Percentiles rank a stretch among this genome's conserved stretches.
phyloP scores from a whole-genome alignment of 176 grass and related monocot species.

The Avena eriantha region DNA sequence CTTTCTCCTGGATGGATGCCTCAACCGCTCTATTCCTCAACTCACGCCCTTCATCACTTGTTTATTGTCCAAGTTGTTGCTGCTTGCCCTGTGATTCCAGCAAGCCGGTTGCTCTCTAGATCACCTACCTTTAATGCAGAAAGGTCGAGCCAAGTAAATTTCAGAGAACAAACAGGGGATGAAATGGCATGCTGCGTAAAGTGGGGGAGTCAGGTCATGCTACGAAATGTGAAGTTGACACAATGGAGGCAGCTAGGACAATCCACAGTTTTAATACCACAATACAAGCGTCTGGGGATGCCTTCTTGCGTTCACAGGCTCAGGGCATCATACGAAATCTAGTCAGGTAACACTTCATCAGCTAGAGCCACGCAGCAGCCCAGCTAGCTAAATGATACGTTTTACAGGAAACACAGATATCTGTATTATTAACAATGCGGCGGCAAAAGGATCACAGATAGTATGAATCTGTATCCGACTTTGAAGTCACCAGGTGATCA shows the following conservation, averaged over 20 bases:
- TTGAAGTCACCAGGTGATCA: not conserved
- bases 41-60: no score
- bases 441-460: conserved; percentile 7
- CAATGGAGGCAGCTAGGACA: not conserved
- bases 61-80: no score
- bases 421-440: conserved; percentile 58
- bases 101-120: not conserved
- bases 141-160: not conserved
- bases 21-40: no score
- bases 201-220: not conserved
- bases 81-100: not conserved
- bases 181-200: not conserved
- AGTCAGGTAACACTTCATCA: conserved; percentile 35
- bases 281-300: conserved; percentile 44
- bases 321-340: conserved; percentile 12
- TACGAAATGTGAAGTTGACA: not conserved
- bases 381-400: conserved; percentile 45
- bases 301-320: conserved; percentile 52
- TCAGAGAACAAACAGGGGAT: not conserved
- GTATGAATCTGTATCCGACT: conserved; percentile 35
- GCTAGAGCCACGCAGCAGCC: conserved; percentile 40
- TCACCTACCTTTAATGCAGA: not conserved
- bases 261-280: conserved; percentile 46
- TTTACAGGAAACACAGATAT: conserved; percentile 53
- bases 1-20: not conserved